These are phyloP conservation scores for Candida chauliodis DNA, from an alignment of 805 yeast species.

Conservation along the genomic window DNA sequence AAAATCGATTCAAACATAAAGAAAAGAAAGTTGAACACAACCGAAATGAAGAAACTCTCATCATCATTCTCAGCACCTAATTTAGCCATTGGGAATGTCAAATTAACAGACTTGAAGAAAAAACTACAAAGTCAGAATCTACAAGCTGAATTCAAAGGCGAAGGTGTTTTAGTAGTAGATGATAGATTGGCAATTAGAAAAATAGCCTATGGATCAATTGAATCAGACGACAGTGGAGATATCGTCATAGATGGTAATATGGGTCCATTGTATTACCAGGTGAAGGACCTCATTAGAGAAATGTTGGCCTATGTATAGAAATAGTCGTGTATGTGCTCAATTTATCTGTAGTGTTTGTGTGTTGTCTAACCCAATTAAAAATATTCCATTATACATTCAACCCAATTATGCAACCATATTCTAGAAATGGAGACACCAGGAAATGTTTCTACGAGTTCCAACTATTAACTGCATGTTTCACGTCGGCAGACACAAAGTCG, in stretches of 20 bases:
- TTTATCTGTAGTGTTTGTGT: neutral
- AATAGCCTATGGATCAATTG: slow-evolving; percentile 37
- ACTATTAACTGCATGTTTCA: slow-evolving; percentile 40
- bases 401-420: slow-evolving; percentile 41
- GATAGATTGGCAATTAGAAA: slow-evolving; percentile 73
- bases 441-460: slow-evolving; percentile 47
- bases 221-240: slow-evolving; percentile 64
- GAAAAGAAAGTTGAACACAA: slow-evolving; percentile 11
- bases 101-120: slow-evolving; percentile 74
- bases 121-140: slow-evolving; percentile 56
- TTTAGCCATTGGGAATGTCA: slow-evolving; percentile 83
- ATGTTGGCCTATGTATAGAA: slow-evolving; percentile 69
- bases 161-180: slow-evolving; percentile 86
- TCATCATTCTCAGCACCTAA: slow-evolving; percentile 25
- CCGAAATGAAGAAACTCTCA: slow-evolving; percentile 4
- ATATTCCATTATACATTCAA: slow-evolving; percentile 6
- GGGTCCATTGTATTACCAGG: slow-evolving; percentile 71
- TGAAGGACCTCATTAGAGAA: slow-evolving; percentile 64
- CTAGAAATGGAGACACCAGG: slow-evolving; percentile 47
- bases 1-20: slow-evolving; percentile 16
- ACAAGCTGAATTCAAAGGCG: slow-evolving; percentile 86
- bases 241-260: slow-evolving; percentile 82
- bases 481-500: slow-evolving; percentile 40
- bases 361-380: slow-evolving; percentile 11
- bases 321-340: slow-evolving; percentile 2